phyloP scores from a whole-genome alignment of 805 yeast genomes.

The Ogataea nonfermentans region DNA sequence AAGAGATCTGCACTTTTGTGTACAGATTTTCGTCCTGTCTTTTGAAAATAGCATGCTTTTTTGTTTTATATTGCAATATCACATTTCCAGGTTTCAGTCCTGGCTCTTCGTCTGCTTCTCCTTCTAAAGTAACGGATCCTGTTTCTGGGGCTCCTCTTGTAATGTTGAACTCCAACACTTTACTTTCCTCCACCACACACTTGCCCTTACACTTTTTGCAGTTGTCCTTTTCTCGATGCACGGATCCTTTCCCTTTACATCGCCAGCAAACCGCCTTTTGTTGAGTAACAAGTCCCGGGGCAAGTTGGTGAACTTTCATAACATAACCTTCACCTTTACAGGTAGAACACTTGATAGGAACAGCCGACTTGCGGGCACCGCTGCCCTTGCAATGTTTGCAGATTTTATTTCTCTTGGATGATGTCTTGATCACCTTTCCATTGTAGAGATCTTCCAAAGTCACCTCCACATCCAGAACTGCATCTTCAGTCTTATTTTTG shows the following conservation, averaged over 20 bases:
- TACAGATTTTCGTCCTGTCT: constrained; percentile 60
- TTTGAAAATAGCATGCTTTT: constrained; percentile 43
- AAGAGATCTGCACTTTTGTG: constrained; percentile 55
- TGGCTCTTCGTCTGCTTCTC: constrained; percentile 76
- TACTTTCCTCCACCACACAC: constrained; percentile 59
- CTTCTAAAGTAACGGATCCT: constrained; percentile 58
- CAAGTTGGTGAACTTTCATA: constrained; percentile 59
- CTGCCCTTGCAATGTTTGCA: constrained; percentile 74
- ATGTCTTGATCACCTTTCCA: constrained; percentile 76
- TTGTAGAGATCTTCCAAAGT: constrained; percentile 72
- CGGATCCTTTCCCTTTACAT: constrained; percentile 72
- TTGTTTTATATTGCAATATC: constrained; percentile 55
- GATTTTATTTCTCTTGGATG: constrained; percentile 66
- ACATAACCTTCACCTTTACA: constrained; percentile 75
- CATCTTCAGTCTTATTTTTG: constrained; percentile 55
- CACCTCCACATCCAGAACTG: constrained; percentile 60
- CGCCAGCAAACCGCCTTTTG: constrained; percentile 57
- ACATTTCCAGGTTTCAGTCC: constrained; percentile 80
- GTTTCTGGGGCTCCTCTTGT: constrained; percentile 66
- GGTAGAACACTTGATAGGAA: constrained; percentile 50
- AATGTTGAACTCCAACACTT: constrained; percentile 73
- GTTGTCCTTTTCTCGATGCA: constrained; percentile 59
- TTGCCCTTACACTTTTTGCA: constrained; percentile 78
- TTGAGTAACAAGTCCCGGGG: constrained; percentile 72
- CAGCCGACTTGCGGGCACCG: constrained; percentile 67